Evolutionary conservation across 2,329 filamentous ascomycete species (phyloP).

Genomic region (Dothideomycetes sp.): DNA sequence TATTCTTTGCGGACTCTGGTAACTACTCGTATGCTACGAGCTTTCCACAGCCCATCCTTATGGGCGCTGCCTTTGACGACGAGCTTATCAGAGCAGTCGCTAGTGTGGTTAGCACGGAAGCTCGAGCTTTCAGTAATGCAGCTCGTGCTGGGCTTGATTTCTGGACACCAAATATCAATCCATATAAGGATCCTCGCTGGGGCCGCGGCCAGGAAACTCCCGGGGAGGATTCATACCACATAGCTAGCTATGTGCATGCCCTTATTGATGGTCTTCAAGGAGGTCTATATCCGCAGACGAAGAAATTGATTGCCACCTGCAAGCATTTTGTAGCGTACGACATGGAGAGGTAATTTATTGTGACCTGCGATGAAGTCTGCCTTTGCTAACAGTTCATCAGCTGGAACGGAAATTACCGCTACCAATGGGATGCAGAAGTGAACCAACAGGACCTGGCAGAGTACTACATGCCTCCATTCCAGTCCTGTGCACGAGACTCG

Average conservation of each 20-base stretch:
- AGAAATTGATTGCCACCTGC: constrained; percentile 34
- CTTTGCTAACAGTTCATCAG: too few species aligned
- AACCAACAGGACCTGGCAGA: constrained; percentile 52
- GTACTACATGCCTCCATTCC: constrained; percentile 57
- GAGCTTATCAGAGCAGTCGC: constrained; percentile 48
- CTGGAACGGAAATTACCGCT: constrained; percentile 22
- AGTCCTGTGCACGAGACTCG: constrained; percentile 35
- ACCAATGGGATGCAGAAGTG: constrained; percentile 47
- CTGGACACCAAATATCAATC: constrained; percentile 57
- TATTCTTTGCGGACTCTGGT: constrained; percentile 41
- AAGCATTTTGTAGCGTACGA: constrained; percentile 32
- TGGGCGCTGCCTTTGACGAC: constrained; percentile 54
- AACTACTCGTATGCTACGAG: constrained; percentile 51
- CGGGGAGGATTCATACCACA: constrained; percentile 19
- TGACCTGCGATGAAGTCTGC: too few species aligned
- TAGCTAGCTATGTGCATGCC: constrained; percentile 22
- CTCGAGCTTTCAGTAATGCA: constrained; percentile 53
- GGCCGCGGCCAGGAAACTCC: constrained; percentile 5
- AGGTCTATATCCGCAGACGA: constrained; percentile 19
- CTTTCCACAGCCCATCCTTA: constrained; percentile 53
- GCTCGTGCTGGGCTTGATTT: constrained; percentile 45
- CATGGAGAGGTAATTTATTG: too few species aligned
- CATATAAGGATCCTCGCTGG: constrained; percentile 44
- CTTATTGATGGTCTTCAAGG: constrained; percentile 24
- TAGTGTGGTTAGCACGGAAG: constrained; percentile 46